phyloP scores from a whole-genome alignment of 768 basidiomycete genomes.

The Leccinum subgranulosum region DNA sequence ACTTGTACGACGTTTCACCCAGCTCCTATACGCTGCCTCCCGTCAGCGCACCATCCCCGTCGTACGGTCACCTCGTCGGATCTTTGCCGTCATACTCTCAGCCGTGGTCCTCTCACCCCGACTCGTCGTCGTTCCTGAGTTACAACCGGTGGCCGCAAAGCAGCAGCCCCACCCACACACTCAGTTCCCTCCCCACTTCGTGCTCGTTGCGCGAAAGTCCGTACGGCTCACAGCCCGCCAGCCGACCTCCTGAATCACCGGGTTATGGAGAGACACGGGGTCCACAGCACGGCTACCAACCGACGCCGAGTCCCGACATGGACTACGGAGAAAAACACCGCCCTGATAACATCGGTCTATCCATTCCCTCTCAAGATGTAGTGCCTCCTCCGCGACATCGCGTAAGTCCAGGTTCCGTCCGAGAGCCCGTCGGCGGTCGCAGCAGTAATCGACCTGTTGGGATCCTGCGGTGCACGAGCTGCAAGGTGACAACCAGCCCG shows the following conservation, averaged over 20 bases:
- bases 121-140: constrained; percentile 27
- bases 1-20: constrained; percentile 28
- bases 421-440: constrained; percentile 44
- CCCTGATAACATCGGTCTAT: constrained; percentile 29
- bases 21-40: constrained; percentile 31
- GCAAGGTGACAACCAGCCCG: constrained; percentile 77
- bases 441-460: constrained; percentile 67
- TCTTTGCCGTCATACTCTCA: constrained; percentile 28
- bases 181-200: constrained; percentile 22
- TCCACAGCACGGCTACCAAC: constrained; percentile 37
- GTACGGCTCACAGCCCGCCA: constrained; percentile 27
- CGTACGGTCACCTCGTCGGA: constrained; percentile 25
- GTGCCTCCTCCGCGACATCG: constrained; percentile 59
- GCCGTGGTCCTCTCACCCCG: constrained; percentile 26
- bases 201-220: constrained; percentile 30
- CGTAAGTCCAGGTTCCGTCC: constrained; percentile 48
- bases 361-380: constrained; percentile 35
- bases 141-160: constrained; percentile 31
- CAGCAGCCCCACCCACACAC: constrained; percentile 27
- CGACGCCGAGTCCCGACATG: constrained; percentile 36
- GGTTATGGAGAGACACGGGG: constrained; percentile 27
- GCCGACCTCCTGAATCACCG: constrained; percentile 39
- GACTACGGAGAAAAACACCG: constrained; percentile 36
- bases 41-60: constrained; percentile 26
- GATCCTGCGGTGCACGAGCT: constrained; percentile 71